These are phyloP conservation scores for Phoma sp. DNA, from an alignment of 2,329 filamentous ascomycete genomes.

Conservation along the genomic window DNA sequence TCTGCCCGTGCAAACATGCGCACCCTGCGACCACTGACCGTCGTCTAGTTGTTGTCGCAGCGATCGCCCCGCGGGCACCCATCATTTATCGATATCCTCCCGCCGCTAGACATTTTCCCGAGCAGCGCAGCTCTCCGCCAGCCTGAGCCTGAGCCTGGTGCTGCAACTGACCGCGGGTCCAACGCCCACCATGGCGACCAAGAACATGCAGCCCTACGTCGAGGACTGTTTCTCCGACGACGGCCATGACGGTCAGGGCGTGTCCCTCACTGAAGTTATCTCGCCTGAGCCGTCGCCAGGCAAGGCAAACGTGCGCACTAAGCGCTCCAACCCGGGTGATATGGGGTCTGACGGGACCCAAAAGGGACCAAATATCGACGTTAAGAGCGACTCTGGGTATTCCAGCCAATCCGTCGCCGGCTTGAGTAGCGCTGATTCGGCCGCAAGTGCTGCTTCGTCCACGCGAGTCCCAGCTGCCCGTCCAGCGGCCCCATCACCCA, in stretches of 20 bases:
- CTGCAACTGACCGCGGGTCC: slow-evolving; percentile 4
- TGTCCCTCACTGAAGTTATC: slow-evolving; percentile 34
- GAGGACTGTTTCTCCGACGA: slow-evolving; percentile 54
- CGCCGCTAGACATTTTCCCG: slow-evolving; percentile 28
- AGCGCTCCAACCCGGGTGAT: slow-evolving; percentile 51
- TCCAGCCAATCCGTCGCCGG: slow-evolving; percentile 63
- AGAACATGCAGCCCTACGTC: slow-evolving; percentile 31
- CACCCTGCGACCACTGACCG: slow-evolving; percentile 20
- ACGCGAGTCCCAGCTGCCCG: slow-evolving; percentile 35
- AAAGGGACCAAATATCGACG: slow-evolving; percentile 49
- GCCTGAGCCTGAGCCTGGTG: slow-evolving; percentile 13
- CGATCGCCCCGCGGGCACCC: slow-evolving; percentile 15
- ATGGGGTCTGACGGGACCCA: slow-evolving; percentile 41
- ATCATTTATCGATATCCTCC: slow-evolving; percentile 27
- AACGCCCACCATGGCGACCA: slow-evolving; percentile 22
- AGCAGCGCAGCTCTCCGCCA: neutral
- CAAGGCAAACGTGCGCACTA: slow-evolving; percentile 58
- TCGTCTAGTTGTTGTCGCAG: slow-evolving; percentile 22
- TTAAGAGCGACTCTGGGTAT: slow-evolving; percentile 67
- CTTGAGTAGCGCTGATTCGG: slow-evolving; percentile 59
- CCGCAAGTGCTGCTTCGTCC: slow-evolving; percentile 47
- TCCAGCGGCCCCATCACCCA: slow-evolving; percentile 17
- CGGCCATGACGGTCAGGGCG: slow-evolving; percentile 26
- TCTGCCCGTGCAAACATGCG: slow-evolving; percentile 12
- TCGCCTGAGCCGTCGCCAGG: slow-evolving; percentile 34